Evolutionary conservation across 352 stramenopile genomes (phyloP).

Genomic region (Pythium grandisporangium): DNA sequence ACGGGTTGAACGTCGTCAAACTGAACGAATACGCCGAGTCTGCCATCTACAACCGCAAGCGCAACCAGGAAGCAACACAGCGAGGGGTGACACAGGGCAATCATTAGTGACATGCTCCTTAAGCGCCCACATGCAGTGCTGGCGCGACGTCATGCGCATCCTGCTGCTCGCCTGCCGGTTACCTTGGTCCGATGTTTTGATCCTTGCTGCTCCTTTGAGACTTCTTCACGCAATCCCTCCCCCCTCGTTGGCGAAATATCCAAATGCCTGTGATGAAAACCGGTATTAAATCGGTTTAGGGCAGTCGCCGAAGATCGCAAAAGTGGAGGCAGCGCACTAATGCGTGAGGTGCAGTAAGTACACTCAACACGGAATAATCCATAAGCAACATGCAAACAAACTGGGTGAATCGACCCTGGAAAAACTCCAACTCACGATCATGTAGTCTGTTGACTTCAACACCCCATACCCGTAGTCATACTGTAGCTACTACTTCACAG

Average conservation of each 20-base stretch:
- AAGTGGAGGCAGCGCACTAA: too few species aligned
- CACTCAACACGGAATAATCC: too few species aligned
- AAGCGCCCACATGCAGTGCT: not conserved
- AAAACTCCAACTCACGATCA: too few species aligned
- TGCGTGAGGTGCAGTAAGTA: too few species aligned
- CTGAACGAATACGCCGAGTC: slow-evolving; percentile 99
- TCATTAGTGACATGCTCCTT: not conserved
- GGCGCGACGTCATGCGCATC: too few species aligned
- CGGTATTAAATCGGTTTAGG: too few species aligned
- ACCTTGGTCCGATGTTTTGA: not conserved
- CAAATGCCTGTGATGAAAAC: too few species aligned
- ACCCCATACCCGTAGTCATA: slow-evolving; percentile 1
- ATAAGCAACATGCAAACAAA: too few species aligned
- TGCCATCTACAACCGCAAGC: slow-evolving; percentile 55
- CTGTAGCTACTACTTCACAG: slow-evolving; percentile 6
- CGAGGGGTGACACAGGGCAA: not conserved
- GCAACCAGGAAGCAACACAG: not conserved
- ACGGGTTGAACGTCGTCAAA: slow-evolving; percentile 99
- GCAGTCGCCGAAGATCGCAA: too few species aligned
- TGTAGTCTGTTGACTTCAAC: not conserved
- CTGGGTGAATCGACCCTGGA: too few species aligned
- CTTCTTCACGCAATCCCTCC: not conserved
- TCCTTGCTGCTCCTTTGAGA: not conserved
- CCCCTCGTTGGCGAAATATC: not conserved
- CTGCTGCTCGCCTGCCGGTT: not conserved